A percentile compares a stretch with the other conserved stretches of the same genome.
Evolutionary conservation across 2,329 filamentous ascomycete species (phyloP).

Genomic region (Hymenoscyphus scutula): DNA sequence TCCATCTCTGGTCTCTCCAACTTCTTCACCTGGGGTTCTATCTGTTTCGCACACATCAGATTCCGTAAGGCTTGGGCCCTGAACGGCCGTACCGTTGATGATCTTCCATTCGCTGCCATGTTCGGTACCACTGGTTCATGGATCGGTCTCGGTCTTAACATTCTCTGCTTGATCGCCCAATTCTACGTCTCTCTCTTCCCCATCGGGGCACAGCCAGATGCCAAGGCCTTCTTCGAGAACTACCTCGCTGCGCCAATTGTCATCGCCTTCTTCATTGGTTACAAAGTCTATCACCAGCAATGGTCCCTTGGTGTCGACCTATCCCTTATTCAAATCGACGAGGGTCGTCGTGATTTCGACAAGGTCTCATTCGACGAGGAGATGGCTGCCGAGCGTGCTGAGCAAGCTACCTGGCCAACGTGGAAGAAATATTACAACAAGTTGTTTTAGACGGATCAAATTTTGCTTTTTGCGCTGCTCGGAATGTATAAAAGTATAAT

Average conservation of each 20-base stretch:
- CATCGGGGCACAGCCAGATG: slow-evolving; percentile 44
- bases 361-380: slow-evolving; percentile 33
- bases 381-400: slow-evolving; percentile 32
- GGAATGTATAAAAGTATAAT: neutral
- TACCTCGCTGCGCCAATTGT: slow-evolving; percentile 60
- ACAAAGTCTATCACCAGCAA: slow-evolving; percentile 55
- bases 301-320: slow-evolving; percentile 32
- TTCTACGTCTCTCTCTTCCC: slow-evolving; percentile 47
- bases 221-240: slow-evolving; percentile 38
- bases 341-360: slow-evolving; percentile 34
- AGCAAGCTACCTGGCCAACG: slow-evolving; percentile 30
- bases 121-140: slow-evolving; percentile 66
- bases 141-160: slow-evolving; percentile 64
- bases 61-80: slow-evolving; percentile 61
- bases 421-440: slow-evolving; percentile 29
- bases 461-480: neutral
- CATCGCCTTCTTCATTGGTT: slow-evolving; percentile 57
- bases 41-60: slow-evolving; percentile 63
- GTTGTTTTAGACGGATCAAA: slow-evolving; percentile 5
- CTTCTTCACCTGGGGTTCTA: slow-evolving; percentile 74
- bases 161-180: slow-evolving; percentile 62
- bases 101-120: slow-evolving; percentile 47
- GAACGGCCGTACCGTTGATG: slow-evolving; percentile 52
- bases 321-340: slow-evolving; percentile 32
- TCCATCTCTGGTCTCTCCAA: slow-evolving; percentile 70